phyloP scores from a whole-genome alignment of 495 filamentous ascomycete species.

The Hyaloscypha bicolor region DNA sequence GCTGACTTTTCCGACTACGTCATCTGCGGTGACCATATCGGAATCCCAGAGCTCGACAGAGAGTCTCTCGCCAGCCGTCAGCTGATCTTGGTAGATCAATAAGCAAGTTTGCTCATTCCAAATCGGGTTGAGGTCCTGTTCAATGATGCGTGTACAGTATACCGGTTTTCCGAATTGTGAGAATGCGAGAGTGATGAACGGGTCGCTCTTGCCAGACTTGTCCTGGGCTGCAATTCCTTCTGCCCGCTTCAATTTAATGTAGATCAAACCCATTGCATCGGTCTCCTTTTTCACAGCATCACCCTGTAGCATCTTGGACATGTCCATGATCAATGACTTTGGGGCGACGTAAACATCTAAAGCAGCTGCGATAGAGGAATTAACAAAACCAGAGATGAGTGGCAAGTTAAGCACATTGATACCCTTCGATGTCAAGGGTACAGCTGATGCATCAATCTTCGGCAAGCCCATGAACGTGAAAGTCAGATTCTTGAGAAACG shows the following conservation, averaged over 20 bases:
- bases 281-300: conserved; percentile 60
- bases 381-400: conserved; percentile 54
- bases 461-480: conserved; percentile 58
- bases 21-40: conserved; percentile 66
- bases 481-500: conserved; percentile 53
- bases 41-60: conserved; percentile 74
- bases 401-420: conserved; percentile 56
- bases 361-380: conserved; percentile 54
- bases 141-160: conserved; percentile 74
- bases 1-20: conserved; percentile 72
- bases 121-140: conserved; percentile 69
- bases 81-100: conserved; percentile 65
- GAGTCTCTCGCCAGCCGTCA: conserved; percentile 70
- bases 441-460: conserved; percentile 51
- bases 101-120: conserved; percentile 73
- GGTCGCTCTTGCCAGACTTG: conserved; percentile 65
- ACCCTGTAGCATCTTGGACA: conserved; percentile 55
- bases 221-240: conserved; percentile 32
- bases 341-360: conserved; percentile 59
- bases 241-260: conserved; percentile 47
- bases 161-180: conserved; percentile 76
- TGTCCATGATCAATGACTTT: conserved; percentile 52
- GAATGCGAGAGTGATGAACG: conserved; percentile 69
- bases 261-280: conserved; percentile 47
- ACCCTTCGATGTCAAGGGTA: conserved; percentile 47